phyloP scores from a whole-genome alignment of 768 basidiomycete species.

The Lyophyllum atratum region DNA sequence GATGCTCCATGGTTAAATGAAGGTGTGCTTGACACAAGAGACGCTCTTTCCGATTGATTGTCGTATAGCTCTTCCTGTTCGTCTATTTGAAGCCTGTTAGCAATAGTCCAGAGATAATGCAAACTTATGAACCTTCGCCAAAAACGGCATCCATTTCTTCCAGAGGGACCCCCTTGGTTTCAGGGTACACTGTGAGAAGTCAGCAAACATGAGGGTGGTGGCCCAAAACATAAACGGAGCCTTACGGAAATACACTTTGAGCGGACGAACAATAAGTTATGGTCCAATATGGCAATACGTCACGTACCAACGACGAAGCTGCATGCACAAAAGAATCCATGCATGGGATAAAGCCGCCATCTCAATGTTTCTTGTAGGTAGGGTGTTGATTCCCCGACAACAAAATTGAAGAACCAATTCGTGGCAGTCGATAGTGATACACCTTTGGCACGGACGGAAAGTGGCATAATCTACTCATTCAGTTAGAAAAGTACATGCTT shows the following conservation, averaged over 20 bases:
- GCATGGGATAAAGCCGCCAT: constrained; percentile 96
- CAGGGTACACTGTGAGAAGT: constrained; percentile 66
- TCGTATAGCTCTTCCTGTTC: constrained; percentile 62
- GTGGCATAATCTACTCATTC: constrained; percentile 77
- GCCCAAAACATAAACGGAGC: constrained; percentile 9
- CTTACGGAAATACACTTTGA: constrained; percentile 75
- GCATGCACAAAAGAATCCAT: constrained; percentile 87
- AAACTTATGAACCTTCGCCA: constrained; percentile 66
- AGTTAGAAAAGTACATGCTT: not conserved
- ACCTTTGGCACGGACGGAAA: constrained; percentile 90
- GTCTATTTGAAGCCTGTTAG: constrained; percentile 13
- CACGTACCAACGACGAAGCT: constrained; percentile 76
- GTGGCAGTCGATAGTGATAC: constrained; percentile 93
- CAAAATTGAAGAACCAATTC: constrained; percentile 86
- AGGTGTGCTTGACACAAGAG: constrained; percentile 43
- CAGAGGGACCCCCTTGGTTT: constrained; percentile 83
- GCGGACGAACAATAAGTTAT: constrained; percentile 1
- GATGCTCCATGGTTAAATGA: constrained; percentile 41
- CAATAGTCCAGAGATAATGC: not conserved
- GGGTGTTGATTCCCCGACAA: constrained; percentile 88
- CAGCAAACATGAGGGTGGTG: constrained; percentile 4
- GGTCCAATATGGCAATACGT: not conserved
- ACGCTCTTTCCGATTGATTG: constrained; percentile 63
- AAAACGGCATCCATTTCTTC: constrained; percentile 93
- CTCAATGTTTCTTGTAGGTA: constrained; percentile 82